Conservation (phyloP, 2,329 filamentous ascomycete genomes). For the Epichloe sp. region DNA sequence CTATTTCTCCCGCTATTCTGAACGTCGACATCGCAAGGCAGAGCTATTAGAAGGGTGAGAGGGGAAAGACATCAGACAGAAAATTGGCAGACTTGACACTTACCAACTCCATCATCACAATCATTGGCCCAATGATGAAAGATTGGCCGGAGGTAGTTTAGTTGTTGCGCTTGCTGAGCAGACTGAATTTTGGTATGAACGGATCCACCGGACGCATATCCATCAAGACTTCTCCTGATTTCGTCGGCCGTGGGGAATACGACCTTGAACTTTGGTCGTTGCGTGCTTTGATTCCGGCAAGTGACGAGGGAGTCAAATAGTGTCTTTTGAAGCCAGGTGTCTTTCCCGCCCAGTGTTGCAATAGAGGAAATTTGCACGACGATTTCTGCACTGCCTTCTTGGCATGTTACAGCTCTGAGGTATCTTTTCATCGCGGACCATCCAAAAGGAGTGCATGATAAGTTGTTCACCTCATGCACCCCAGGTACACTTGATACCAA, state of each 20-base stretch:
- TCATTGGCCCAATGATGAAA: constrained; percentile 68
- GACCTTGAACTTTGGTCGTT: constrained; percentile 46
- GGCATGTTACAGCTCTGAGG: constrained; percentile 39
- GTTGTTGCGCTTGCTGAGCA: constrained; percentile 56
- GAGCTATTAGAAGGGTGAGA: constrained; percentile 11
- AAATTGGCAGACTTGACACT: not conserved
- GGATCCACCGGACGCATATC: constrained; percentile 63
- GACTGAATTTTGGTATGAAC: constrained; percentile 73
- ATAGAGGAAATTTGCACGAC: constrained; percentile 66
- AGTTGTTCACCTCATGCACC: constrained; percentile 37
- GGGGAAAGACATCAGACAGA: not conserved
- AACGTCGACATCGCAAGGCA: constrained; percentile 11
- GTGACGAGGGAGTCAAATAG: constrained; percentile 39
- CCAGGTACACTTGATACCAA: constrained; percentile 72
- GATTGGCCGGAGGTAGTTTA: constrained; percentile 56
- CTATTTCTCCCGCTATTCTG: constrained; percentile 46
- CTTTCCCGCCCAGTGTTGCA: constrained; percentile 58
- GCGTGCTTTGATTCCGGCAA: constrained; percentile 15
- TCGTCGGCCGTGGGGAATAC: constrained; percentile 74
- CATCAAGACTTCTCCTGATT: constrained; percentile 62
- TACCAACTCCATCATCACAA: constrained; percentile 19
- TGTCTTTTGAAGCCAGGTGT: constrained; percentile 58
- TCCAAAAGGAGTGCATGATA: constrained; percentile 53
- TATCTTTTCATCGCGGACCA: constrained; percentile 56
- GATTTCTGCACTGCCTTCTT: constrained; percentile 30